Evolutionary conservation across 2,329 filamentous ascomycete species (phyloP).

Genomic region (Cryphonectria carpinicola): DNA sequence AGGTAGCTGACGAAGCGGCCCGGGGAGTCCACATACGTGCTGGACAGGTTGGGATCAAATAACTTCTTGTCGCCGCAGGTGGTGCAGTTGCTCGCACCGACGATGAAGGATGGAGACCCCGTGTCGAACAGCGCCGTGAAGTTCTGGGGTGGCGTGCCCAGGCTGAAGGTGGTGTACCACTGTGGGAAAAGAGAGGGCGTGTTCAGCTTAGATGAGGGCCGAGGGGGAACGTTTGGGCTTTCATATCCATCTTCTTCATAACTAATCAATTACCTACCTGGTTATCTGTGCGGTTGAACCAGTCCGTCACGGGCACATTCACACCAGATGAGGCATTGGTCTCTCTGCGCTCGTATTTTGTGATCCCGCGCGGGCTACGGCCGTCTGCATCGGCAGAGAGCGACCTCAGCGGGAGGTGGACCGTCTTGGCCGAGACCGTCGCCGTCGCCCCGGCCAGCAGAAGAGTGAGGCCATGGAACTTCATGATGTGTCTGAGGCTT

Average conservation of each 20-base stretch:
- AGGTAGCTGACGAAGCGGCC: slow-evolving; percentile 26
- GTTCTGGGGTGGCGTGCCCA: slow-evolving; percentile 33
- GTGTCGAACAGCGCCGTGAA: slow-evolving; percentile 40
- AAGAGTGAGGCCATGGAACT: background rate
- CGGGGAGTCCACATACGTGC: slow-evolving; percentile 35
- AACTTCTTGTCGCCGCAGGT: slow-evolving; percentile 33
- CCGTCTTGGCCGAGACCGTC: slow-evolving; percentile 8
- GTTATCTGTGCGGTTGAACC: slow-evolving; percentile 26
- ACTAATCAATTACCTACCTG: slow-evolving; percentile 7
- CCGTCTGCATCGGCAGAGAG: slow-evolving; percentile 1
- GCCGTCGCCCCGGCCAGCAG: background rate
- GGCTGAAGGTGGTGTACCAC: slow-evolving; percentile 30
- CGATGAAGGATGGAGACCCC: slow-evolving; percentile 36
- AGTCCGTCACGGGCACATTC: slow-evolving; percentile 25
- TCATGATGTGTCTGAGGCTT: background rate
- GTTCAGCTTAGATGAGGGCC: background rate
- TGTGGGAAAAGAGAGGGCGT: background rate
- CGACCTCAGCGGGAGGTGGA: slow-evolving; percentile 20
- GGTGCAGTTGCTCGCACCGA: slow-evolving; percentile 36
- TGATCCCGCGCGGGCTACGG: background rate
- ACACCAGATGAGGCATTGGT: background rate
- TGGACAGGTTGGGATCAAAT: slow-evolving; percentile 37
- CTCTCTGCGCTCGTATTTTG: background rate
- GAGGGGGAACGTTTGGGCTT: accelerated
- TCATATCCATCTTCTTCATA: background rate